These are phyloP conservation scores for Erodium trifolium DNA, from an alignment of 441 rosid genomes.

Conservation along the genomic window DNA sequence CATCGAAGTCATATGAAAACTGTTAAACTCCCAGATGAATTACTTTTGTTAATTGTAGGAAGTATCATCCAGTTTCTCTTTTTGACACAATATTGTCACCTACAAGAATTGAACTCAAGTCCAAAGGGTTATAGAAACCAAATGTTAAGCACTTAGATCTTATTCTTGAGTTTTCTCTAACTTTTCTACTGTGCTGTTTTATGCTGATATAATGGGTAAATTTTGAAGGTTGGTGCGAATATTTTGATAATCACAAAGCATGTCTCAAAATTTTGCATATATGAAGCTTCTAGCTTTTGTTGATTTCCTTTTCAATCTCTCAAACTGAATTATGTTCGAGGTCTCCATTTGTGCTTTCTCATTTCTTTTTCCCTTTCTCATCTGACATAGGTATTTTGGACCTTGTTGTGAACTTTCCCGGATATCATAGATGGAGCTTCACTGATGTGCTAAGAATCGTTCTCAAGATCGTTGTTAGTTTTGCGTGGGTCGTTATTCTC, in stretches of 20 bases:
- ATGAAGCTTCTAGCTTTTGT: not conserved
- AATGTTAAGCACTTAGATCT: not conserved
- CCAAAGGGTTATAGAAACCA: not conserved
- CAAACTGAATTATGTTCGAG: not conserved
- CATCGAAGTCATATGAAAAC: not conserved
- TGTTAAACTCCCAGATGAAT: no score
- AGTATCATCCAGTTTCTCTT: no score
- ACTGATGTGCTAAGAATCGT: slow-evolving; percentile 62
- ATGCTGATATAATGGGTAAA: not conserved
- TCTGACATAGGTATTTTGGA: slow-evolving; percentile 69
- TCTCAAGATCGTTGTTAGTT: slow-evolving; percentile 67
- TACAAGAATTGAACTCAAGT: no score
- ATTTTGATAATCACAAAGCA: not conserved
- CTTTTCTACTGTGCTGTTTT: not conserved
- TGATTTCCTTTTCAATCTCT: not conserved
- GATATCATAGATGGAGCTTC: slow-evolving; percentile 86
- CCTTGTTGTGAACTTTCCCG: slow-evolving; percentile 84
- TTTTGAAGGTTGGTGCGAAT: not conserved
- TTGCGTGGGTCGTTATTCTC: slow-evolving; percentile 73
- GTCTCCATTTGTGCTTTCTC: not conserved
- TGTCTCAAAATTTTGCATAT: no score
- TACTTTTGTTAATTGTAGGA: no score
- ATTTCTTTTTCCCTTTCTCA: not conserved
- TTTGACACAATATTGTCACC: no score
- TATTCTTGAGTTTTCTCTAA: not conserved